These are phyloP conservation scores for Stephania japonica DNA, from an alignment of 164 flowering plant species.

Conservation along the genomic window DNA sequence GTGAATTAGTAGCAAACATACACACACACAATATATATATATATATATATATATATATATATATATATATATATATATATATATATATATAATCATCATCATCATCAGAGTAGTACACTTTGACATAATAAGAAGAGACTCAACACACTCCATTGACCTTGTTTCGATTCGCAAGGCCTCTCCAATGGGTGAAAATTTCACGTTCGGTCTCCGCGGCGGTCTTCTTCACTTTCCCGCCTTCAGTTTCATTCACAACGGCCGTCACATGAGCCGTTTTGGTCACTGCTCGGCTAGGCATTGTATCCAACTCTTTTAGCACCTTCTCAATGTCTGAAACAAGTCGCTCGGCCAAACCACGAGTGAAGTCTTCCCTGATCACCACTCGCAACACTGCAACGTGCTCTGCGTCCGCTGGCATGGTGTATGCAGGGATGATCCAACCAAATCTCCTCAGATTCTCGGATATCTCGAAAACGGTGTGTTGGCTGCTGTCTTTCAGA, in stretches of 20 bases:
- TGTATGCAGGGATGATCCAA: slow-evolving; percentile 62
- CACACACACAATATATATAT: no score
- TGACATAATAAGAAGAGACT: not conserved
- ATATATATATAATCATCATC: no score
- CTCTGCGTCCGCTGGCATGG: slow-evolving; percentile 33
- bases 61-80: no score
- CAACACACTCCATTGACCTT: slow-evolving; percentile 40
- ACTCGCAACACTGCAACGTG: slow-evolving; percentile 29
- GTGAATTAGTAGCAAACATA: no score
- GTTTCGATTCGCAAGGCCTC: slow-evolving; percentile 20
- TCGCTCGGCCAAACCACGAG: slow-evolving; percentile 47
- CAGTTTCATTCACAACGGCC: slow-evolving; percentile 11
- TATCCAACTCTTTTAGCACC: slow-evolving; percentile 41
- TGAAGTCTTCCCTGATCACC: slow-evolving; percentile 66
- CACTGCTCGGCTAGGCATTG: slow-evolving; percentile 13
- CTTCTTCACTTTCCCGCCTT: slow-evolving; percentile 16
- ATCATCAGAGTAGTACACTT: not conserved
- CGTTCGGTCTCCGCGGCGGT: slow-evolving; percentile 15
- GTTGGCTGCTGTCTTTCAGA: slow-evolving; percentile 43
- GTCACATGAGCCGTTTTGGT: slow-evolving; percentile 22
- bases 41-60: no score
- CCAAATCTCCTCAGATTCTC: slow-evolving; percentile 48
- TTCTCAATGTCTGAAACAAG: slow-evolving; percentile 37
- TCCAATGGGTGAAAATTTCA: slow-evolving; percentile 37
- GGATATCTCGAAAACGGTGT: slow-evolving; percentile 48